phyloP scores from a whole-genome alignment of 2,329 filamentous ascomycete genomes.

The Claviceps fusiformis region DNA sequence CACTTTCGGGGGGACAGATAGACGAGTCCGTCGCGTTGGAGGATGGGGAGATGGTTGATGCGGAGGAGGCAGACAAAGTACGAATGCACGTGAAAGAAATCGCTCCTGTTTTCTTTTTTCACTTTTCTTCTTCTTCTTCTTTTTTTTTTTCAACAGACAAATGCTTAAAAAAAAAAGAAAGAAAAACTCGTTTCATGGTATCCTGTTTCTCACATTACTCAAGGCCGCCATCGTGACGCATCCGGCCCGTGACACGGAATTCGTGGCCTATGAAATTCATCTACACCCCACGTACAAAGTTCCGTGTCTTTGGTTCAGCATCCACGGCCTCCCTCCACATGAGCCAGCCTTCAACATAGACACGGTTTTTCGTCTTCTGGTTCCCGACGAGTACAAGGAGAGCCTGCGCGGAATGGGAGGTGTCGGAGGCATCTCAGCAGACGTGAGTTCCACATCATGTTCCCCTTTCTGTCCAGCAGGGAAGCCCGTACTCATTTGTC shows the following conservation, averaged over 20 bases:
- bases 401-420: slow-evolving; percentile 46
- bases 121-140: slow-evolving; percentile 1
- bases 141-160: neutral
- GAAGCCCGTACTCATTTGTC: slow-evolving; percentile 20
- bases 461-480: neutral
- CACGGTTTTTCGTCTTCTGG: slow-evolving; percentile 55
- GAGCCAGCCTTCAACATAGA: slow-evolving; percentile 50
- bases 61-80: slow-evolving; percentile 40
- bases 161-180: no score
- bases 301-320: slow-evolving; percentile 63
- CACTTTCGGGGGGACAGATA: slow-evolving; percentile 21
- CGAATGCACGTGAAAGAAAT: slow-evolving; percentile 2
- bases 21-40: slow-evolving; percentile 12
- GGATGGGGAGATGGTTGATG: slow-evolving; percentile 35
- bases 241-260: slow-evolving; percentile 22
- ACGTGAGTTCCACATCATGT: slow-evolving; percentile 40
- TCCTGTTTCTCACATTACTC: slow-evolving; percentile 10
- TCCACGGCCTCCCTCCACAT: slow-evolving; percentile 42
- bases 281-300: slow-evolving; percentile 62
- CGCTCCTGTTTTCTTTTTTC: no score
- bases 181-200: neutral
- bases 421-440: slow-evolving; percentile 62
- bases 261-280: slow-evolving; percentile 60
- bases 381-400: slow-evolving; percentile 51
- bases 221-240: slow-evolving; percentile 28